phyloP scores from a whole-genome alignment of 139 green algal genomes.

The Trebouxia sp. region DNA sequence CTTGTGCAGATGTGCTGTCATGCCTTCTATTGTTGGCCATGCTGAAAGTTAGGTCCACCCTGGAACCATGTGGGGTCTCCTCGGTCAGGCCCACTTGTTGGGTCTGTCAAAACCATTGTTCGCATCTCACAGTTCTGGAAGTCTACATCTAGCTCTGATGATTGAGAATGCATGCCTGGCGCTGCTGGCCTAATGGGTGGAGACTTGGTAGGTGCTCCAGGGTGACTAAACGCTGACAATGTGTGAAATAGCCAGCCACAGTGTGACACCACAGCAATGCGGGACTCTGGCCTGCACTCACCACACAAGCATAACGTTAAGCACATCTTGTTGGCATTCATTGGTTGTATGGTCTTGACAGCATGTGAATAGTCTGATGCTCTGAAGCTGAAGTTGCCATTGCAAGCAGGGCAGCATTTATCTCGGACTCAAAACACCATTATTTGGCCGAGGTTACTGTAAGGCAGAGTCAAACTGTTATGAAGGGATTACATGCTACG shows the following conservation, averaged over 20 bases:
- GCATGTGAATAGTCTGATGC: too few relatives aligned
- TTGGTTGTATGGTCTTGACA: too few relatives aligned
- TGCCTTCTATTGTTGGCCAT: neutral
- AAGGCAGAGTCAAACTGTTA: too few relatives aligned
- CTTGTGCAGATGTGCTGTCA: too few relatives aligned
- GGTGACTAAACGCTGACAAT: conserved; percentile 48
- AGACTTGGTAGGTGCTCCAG: conserved; percentile 12
- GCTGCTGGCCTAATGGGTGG: neutral
- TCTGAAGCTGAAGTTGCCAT: too few relatives aligned
- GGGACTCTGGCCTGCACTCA: conserved; percentile 42
- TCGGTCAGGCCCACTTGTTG: conserved; percentile 32
- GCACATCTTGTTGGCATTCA: too few relatives aligned
- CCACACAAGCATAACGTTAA: neutral
- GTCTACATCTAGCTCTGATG: conserved; percentile 44
- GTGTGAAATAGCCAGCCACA: conserved; percentile 60
- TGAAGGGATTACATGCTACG: too few relatives aligned
- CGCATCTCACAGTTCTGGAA: conserved; percentile 70
- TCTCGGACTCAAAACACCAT: too few relatives aligned
- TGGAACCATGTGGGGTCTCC: conserved; percentile 40
- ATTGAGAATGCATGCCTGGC: neutral
- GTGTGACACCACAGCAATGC: conserved; percentile 63
- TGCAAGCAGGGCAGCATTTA: too few relatives aligned
- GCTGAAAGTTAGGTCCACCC: neutral
- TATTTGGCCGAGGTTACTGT: too few relatives aligned
- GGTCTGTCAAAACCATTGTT: conserved; percentile 51